Conservation (phyloP, 768 basidiomycete genomes). For the Serendipita sp. region DNA sequence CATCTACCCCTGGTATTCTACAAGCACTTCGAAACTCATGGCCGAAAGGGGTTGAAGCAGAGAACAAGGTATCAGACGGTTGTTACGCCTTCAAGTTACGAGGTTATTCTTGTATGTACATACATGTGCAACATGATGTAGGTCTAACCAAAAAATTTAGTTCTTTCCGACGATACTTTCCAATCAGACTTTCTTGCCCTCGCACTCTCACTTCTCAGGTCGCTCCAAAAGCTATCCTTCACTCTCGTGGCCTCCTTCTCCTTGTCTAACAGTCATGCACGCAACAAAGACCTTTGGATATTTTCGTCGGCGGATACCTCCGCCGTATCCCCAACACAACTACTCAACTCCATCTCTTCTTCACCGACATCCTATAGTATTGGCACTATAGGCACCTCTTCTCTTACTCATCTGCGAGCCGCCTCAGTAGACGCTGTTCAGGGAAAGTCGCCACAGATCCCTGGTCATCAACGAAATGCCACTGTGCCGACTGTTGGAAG, state of each 20-base stretch:
- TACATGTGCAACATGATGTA: not conserved
- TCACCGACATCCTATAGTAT: not conserved
- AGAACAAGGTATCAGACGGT: constrained; percentile 56
- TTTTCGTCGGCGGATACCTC: not conserved
- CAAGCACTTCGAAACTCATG: constrained; percentile 61
- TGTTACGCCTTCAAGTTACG: constrained; percentile 64
- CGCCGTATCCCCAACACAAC: not conserved
- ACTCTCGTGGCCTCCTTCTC: constrained; percentile 53
- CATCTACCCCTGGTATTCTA: constrained; percentile 64
- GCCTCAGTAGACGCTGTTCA: constrained; percentile 4
- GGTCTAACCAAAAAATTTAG: constrained; percentile 22
- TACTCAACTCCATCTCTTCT: constrained; percentile 5
- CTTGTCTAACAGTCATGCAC: constrained; percentile 45
- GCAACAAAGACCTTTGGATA: constrained; percentile 64
- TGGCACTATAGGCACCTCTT: not conserved
- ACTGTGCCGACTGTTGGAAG: constrained; percentile 4
- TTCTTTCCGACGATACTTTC: constrained; percentile 67
- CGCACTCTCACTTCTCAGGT: constrained; percentile 48
- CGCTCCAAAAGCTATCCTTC: constrained; percentile 53
- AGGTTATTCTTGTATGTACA: constrained; percentile 54
- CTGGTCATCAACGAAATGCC: constrained; percentile 6
- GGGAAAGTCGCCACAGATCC: not conserved
- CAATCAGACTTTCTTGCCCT: constrained; percentile 56
- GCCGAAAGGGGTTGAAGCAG: constrained; percentile 64
- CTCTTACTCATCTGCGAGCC: not conserved